Evolutionary conservation across 768 basidiomycete species (phyloP).

Genomic region (Stropharia rugosoannulata): DNA sequence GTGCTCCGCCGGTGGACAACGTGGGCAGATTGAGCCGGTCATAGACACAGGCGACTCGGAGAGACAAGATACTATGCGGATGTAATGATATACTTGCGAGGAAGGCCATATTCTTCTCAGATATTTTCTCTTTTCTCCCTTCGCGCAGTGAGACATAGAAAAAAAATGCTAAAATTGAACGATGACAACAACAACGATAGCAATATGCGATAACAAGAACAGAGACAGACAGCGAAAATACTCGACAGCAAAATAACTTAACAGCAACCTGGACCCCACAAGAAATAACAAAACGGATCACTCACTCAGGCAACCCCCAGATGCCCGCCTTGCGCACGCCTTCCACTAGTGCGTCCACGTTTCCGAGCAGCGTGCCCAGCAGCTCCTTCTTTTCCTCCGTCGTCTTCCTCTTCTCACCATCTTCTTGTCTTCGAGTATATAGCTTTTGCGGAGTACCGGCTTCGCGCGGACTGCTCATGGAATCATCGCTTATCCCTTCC

Average conservation of each 20-base stretch:
- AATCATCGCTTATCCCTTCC: background rate
- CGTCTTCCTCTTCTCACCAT: slow-evolving; percentile 39
- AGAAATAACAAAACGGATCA: background rate
- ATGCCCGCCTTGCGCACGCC: slow-evolving; percentile 85
- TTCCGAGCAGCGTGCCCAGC: slow-evolving; percentile 80
- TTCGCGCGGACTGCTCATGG: background rate
- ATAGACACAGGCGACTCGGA: slow-evolving; percentile 18
- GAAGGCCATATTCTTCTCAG: background rate
- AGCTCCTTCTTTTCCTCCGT: slow-evolving; percentile 85
- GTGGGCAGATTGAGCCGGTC: slow-evolving; percentile 43
- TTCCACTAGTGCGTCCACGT: slow-evolving; percentile 89
- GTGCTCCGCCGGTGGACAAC: slow-evolving; percentile 68
- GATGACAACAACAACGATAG: slow-evolving; percentile 10
- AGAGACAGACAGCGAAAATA: background rate
- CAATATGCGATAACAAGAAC: slow-evolving; percentile 6
- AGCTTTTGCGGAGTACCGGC: background rate
- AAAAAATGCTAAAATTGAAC: background rate
- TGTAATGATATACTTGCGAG: background rate
- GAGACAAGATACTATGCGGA: background rate
- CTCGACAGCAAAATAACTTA: slow-evolving; percentile 9
- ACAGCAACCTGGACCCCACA: background rate
- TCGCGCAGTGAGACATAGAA: background rate
- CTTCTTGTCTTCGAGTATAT: slow-evolving; percentile 3
- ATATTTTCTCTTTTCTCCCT: background rate
- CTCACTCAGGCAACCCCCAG: slow-evolving; percentile 63